Evolutionary conservation across 2,329 filamentous ascomycete species (phyloP).

Genomic region (Kalmusia sp.): DNA sequence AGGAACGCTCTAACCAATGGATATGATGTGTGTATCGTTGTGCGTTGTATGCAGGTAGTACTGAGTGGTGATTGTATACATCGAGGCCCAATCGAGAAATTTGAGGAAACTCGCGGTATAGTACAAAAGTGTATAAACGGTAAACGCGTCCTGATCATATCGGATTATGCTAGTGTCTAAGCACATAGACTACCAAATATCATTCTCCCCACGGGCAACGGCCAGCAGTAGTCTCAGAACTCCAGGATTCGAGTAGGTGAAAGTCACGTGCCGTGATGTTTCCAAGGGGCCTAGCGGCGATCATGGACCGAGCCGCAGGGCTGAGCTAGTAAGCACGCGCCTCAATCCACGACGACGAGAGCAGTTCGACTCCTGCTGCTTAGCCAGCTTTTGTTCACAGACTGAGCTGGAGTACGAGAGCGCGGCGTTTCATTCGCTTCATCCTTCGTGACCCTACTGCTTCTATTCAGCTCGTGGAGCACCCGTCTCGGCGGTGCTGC

Average conservation of each 20-base stretch:
- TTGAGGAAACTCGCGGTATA: too few relatives aligned
- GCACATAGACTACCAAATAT: too few relatives aligned
- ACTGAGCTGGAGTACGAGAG: neutral
- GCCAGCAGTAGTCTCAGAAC: too few relatives aligned
- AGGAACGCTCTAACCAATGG: neutral
- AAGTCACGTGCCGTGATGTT: neutral
- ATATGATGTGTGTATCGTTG: neutral
- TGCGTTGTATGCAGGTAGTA: neutral
- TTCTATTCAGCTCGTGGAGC: constrained; percentile 10
- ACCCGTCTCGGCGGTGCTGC: neutral
- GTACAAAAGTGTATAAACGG: too few relatives aligned
- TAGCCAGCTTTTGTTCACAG: neutral
- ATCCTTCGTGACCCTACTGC: neutral
- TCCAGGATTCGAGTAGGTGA: neutral
- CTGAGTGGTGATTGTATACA: neutral
- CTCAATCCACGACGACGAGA: constrained; percentile 3
- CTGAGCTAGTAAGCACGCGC: constrained; percentile 6
- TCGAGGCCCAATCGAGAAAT: too few relatives aligned
- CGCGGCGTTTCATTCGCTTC: neutral
- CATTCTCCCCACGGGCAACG: too few relatives aligned
- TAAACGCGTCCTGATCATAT: too few relatives aligned
- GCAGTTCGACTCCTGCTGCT: neutral
- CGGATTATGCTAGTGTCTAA: too few relatives aligned
- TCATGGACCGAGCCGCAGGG: neutral
- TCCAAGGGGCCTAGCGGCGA: neutral